Evolutionary conservation across 805 yeast species (phyloP), one percentile per base, ranked within the genome.

Genomic region (Yueomyces sp.): DNA sequence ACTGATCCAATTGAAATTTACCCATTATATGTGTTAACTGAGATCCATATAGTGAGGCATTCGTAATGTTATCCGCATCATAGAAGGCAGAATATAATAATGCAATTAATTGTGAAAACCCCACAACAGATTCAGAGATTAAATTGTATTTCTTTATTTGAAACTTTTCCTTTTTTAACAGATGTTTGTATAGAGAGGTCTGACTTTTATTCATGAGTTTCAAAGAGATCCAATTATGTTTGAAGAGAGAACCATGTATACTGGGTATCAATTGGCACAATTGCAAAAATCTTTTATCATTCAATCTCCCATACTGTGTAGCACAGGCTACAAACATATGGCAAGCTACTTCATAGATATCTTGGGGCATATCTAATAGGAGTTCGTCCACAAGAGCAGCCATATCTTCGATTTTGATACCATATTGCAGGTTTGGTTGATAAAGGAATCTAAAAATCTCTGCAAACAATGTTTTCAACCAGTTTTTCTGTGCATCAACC

Each of bases 41-140:
- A n/a, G 69, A 59, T 7, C 70, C 55, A 7, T 74, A 69, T 42
- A 66, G 68, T 1, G 65, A 61, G 0, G 76, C 62, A 51, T 74
- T 70, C 37, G 53, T 63, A 3, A 52, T 48, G 5, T 72, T 59
- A 44, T 72, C 70, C 3, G 64, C 62, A 33, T 69, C 66, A 28
- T 54, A 52, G 43, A 73, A 63, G 1, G 76, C 67, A 2, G 60
- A 48, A 43, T 64, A 58, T 9, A 81, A 48, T 40, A 79, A 75
- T 2, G 69, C 69, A 1, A 77, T 57, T 32, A 84, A 63, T 50
- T 77, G 79, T 9, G 94, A 61, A 60, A 76, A 87, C 1, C 96
- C 96, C 54, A 81, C 86, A 28, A 77, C 66, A 47, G 82, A 82
- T 58, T 88, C 95, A 41, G 77, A 74, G 5, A 85, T 52, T 19